phyloP scores from a whole-genome alignment of 2,329 filamentous ascomycete species.

The Trichoderma polysporum region DNA sequence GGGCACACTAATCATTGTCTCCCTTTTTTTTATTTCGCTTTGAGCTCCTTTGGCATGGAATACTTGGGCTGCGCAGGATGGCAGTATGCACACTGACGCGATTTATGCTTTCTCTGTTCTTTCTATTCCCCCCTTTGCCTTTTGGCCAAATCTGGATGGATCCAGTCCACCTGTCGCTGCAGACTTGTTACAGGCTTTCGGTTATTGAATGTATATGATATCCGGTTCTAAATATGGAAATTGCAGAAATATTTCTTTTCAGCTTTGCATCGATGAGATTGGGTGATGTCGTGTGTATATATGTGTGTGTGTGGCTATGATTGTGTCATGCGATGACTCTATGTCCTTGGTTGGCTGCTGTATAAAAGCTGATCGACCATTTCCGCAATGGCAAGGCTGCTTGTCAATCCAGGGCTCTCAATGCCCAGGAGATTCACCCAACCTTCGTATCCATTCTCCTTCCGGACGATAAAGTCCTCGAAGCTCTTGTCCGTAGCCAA shows the following conservation, averaged over 20 bases:
- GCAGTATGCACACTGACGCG: not conserved
- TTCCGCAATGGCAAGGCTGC: conserved; percentile 80
- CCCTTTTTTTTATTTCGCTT: not conserved
- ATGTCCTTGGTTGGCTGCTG: conserved; percentile 28
- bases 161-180: conserved; percentile 9
- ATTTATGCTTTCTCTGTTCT: conserved; percentile 1
- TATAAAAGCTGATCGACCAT: conserved; percentile 60
- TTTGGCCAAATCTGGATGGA: not conserved
- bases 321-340: not conserved
- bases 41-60: not conserved
- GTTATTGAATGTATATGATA: conserved; percentile 13
- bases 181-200: not conserved
- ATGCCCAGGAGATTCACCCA: conserved; percentile 92
- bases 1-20: not conserved
- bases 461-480: conserved; percentile 77
- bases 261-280: conserved; percentile 1
- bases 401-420: conserved; percentile 90
- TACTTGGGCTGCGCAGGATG: not conserved
- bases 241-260: not conserved
- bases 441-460: conserved; percentile 73
- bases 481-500: conserved; percentile 64
- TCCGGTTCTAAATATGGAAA: conserved; percentile 7
- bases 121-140: not conserved
- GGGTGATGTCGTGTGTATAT: not conserved
- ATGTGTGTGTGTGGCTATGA: not conserved